Percentiles rank a stretch among this genome's conserved stretches.
These are phyloP conservation scores for Scedosporium aurantiacum DNA, from an alignment of 2,329 filamentous ascomycete species.

Conservation along the genomic window DNA sequence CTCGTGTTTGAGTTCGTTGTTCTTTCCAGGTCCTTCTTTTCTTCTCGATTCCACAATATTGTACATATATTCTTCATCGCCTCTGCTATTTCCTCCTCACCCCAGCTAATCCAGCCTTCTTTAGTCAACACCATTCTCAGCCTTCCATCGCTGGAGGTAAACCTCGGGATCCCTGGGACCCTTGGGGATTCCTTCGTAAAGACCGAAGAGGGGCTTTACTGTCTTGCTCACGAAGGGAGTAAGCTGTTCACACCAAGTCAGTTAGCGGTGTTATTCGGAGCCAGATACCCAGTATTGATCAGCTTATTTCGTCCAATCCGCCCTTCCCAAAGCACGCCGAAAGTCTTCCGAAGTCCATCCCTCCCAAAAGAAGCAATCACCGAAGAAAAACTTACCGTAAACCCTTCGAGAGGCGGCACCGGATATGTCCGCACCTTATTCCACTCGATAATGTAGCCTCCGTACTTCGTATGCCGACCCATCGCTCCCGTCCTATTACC, in stretches of 20 bases:
- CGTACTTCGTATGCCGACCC: conserved; percentile 73
- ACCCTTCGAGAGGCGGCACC: conserved; percentile 59
- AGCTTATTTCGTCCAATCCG: too few relatives aligned
- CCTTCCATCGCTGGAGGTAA: conserved; percentile 58
- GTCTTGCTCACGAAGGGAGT: conserved; percentile 65
- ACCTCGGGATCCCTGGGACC: conserved; percentile 50
- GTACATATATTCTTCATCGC: not conserved
- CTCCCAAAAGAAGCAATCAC: not conserved
- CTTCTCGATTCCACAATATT: not conserved
- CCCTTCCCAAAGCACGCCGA: not conserved
- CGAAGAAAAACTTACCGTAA: conserved; percentile 50
- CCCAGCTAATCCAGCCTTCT: not conserved
- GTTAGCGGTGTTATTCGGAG: not conserved
- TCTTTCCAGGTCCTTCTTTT: not conserved
- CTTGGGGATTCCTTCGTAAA: conserved; percentile 36
- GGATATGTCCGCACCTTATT: conserved; percentile 84
- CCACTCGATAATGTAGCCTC: conserved; percentile 76
- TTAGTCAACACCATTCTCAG: conserved; percentile 52
- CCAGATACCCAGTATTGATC: too few relatives aligned
- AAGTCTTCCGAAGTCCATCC: not conserved
- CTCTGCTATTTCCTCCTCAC: conserved; percentile 8
- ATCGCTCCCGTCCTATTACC: conserved; percentile 81
- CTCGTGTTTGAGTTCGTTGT: not conserved
- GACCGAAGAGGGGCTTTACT: conserved; percentile 40
- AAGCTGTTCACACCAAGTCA: conserved; percentile 39